These are phyloP conservation scores for Penstemon barbatus DNA, from an alignment of 257 asterid species.

Conservation along the genomic window DNA sequence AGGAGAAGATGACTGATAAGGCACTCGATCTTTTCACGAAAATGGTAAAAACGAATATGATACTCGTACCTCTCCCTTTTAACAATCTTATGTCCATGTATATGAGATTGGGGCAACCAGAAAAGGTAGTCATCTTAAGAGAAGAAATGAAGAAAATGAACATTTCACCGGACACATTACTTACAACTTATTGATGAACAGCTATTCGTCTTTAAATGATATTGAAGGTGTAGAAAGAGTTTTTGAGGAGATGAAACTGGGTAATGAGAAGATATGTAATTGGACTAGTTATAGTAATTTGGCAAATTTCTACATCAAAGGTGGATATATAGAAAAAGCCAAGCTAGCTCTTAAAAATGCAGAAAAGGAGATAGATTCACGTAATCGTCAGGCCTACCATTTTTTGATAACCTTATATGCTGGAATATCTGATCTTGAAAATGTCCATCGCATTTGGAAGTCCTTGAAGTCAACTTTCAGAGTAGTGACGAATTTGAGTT, in stretches of 20 bases:
- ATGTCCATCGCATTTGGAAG: slow-evolving; percentile 69
- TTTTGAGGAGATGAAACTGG: slow-evolving; percentile 65
- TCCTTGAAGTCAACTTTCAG: slow-evolving; percentile 46
- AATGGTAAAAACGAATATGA: slow-evolving; percentile 52
- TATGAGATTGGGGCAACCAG: slow-evolving; percentile 51
- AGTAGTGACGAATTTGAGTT: slow-evolving; percentile 56
- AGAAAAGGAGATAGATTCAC: slow-evolving; percentile 55
- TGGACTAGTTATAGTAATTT: slow-evolving; percentile 80
- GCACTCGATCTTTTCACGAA: slow-evolving; percentile 48
- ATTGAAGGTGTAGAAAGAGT: slow-evolving; percentile 70
- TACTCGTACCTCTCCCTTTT: slow-evolving; percentile 42
- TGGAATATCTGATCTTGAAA: slow-evolving; percentile 48
- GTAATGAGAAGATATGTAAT: slow-evolving; percentile 44
- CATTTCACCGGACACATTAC: slow-evolving; percentile 51
- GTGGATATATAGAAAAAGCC: slow-evolving; percentile 64
- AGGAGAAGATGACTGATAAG: slow-evolving; percentile 54
- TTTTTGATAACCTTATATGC: slow-evolving; percentile 69
- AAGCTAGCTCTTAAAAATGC: slow-evolving; percentile 53
- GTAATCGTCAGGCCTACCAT: slow-evolving; percentile 57
- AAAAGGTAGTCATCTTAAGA: slow-evolving; percentile 50
- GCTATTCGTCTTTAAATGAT: slow-evolving; percentile 50
- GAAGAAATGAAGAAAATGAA: slow-evolving; percentile 61
- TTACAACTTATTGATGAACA: slow-evolving; percentile 65
- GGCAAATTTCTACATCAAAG: slow-evolving; percentile 54
- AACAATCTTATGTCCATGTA: slow-evolving; percentile 66